phyloP scores from a whole-genome alignment of 805 yeast species.

The Cyberlindnera saturnus region DNA sequence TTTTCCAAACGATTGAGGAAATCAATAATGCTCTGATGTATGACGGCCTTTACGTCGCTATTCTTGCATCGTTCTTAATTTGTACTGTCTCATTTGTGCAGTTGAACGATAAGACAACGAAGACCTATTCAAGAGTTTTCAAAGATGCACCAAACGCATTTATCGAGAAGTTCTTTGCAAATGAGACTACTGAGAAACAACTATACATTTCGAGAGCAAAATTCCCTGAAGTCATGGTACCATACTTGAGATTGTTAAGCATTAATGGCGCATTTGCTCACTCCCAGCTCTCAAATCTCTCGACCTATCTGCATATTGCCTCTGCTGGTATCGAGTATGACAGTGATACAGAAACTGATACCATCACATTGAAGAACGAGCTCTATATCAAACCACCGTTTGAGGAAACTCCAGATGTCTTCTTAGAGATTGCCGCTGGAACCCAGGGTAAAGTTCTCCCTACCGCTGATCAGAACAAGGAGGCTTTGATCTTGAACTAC shows the following conservation, averaged over 20 bases:
- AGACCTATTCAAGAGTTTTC: constrained; percentile 25
- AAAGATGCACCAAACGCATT: constrained; percentile 29
- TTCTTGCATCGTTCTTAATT: constrained; percentile 29
- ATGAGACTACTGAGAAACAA: constrained; percentile 28
- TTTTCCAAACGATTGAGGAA: constrained; percentile 38
- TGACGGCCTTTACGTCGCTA: constrained; percentile 47
- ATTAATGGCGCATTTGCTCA: constrained; percentile 64
- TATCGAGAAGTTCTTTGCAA: constrained; percentile 32
- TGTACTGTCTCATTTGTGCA: constrained; percentile 41
- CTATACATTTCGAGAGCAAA: constrained; percentile 55
- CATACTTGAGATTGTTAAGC: constrained; percentile 55
- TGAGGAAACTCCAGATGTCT: constrained; percentile 39
- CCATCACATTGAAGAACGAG: constrained; percentile 42
- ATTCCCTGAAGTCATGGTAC: constrained; percentile 58
- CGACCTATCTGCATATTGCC: constrained; percentile 52
- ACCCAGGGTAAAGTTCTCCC: constrained; percentile 72
- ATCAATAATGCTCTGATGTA: constrained; percentile 38
- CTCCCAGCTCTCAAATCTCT: constrained; percentile 50
- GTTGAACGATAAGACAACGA: constrained; percentile 30
- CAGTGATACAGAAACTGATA: constrained; percentile 41
- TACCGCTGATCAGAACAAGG: constrained; percentile 31
- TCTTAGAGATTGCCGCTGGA: constrained; percentile 41
- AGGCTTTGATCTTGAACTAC: constrained; percentile 59
- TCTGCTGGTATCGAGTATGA: constrained; percentile 35
- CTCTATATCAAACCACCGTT: constrained; percentile 53